Evolutionary conservation across 2,329 filamentous ascomycete genomes (phyloP).

Genomic region (Amylocarpus encephaloides): DNA sequence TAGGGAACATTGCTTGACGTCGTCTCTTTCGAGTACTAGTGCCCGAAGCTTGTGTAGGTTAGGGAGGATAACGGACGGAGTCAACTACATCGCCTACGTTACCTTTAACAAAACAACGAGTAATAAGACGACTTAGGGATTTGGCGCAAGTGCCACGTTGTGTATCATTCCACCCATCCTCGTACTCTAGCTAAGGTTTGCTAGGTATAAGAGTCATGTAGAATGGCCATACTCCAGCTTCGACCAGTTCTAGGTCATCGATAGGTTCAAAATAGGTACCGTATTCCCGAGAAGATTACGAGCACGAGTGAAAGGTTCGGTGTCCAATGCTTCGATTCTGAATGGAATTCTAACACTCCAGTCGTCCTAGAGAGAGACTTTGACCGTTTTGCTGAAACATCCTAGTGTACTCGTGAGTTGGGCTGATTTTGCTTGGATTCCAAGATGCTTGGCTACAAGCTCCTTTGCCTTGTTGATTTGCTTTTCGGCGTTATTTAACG

Average conservation of each 20-base stretch:
- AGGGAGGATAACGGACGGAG: background rate
- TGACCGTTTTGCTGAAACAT: slow-evolving; percentile 22
- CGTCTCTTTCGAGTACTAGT: slow-evolving; percentile 1
- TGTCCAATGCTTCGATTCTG: slow-evolving; percentile 18
- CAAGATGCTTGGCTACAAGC: too few species aligned
- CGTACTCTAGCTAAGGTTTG: slow-evolving; percentile 5
- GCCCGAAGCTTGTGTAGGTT: slow-evolving; percentile 3
- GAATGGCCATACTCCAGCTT: slow-evolving; percentile 2
- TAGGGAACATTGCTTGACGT: background rate
- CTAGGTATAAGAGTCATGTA: slow-evolving; percentile 7
- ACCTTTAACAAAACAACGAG: slow-evolving; percentile 2
- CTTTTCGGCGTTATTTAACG: too few species aligned
- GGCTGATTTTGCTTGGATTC: too few species aligned
- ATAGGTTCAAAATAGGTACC: slow-evolving; percentile 17
- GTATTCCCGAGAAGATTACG: slow-evolving; percentile 14
- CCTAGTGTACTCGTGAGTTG: too few species aligned
- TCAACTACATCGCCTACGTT: slow-evolving; percentile 2
- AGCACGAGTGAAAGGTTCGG: slow-evolving; percentile 15
- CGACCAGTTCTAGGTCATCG: slow-evolving; percentile 1
- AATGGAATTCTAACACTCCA: slow-evolving; percentile 21
- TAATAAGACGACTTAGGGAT: slow-evolving; percentile 2
- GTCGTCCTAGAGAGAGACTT: slow-evolving; percentile 18
- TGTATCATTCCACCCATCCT: slow-evolving; percentile 1
- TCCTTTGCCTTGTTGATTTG: too few species aligned
- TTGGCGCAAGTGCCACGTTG: slow-evolving; percentile 1